Percentiles rank a stretch among this genome's conserved stretches.
Evolutionary conservation across 2,329 filamentous ascomycete genomes (phyloP).

Genomic region (Pyrenophora tritici-repentis): DNA sequence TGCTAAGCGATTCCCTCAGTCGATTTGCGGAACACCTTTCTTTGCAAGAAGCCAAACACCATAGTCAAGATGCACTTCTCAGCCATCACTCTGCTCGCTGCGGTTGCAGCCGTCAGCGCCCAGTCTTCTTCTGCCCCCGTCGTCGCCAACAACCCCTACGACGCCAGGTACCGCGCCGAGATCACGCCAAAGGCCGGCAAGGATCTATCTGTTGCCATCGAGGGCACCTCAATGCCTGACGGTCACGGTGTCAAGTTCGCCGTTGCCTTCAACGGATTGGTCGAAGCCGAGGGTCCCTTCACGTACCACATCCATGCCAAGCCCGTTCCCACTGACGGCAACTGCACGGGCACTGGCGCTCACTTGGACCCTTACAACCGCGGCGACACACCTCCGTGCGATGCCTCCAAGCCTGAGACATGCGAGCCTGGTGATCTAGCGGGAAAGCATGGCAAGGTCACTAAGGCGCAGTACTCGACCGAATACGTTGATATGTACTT

Average conservation of each 20-base stretch:
- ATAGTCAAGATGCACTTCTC: constrained; percentile 40
- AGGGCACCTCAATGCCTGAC: constrained; percentile 37
- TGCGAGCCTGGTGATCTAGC: constrained; percentile 54
- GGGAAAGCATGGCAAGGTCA: constrained; percentile 53
- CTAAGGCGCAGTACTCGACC: constrained; percentile 32
- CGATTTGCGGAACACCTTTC: constrained; percentile 9
- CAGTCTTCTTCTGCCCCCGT: constrained; percentile 41
- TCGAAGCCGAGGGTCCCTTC: constrained; percentile 51
- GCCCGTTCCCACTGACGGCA: constrained; percentile 49
- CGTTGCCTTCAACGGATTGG: constrained; percentile 50
- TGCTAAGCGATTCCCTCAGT: constrained; percentile 15
- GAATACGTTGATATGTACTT: constrained; percentile 38
- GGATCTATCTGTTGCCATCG: constrained; percentile 44
- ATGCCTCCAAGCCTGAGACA: constrained; percentile 42
- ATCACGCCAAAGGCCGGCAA: constrained; percentile 43
- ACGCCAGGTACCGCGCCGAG: constrained; percentile 47
- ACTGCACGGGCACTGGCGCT: constrained; percentile 50
- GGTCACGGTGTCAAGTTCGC: constrained; percentile 50
- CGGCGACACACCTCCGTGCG: constrained; percentile 47
- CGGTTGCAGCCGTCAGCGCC: constrained; percentile 35
- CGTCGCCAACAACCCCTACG: constrained; percentile 46
- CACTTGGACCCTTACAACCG: constrained; percentile 52
- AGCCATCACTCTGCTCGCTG: constrained; percentile 37
- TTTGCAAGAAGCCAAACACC: constrained; percentile 14
- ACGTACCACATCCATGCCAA: constrained; percentile 54